Base-by-base conservation (phyloP, 1,139 yeast genomes). In the Diutina catenulata region DNA sequence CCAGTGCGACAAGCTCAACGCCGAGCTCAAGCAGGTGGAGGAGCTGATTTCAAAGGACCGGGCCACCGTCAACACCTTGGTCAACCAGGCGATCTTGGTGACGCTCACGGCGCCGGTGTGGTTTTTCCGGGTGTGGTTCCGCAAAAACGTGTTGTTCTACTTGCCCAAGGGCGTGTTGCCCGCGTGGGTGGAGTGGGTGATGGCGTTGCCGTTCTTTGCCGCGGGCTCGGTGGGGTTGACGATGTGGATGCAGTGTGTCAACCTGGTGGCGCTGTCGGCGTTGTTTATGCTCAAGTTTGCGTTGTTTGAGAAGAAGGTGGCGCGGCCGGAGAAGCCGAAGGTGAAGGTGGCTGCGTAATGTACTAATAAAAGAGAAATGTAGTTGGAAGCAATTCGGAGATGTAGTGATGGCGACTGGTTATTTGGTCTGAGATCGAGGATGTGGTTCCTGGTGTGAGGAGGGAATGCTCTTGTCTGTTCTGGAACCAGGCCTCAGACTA, bases 151-250 rank as follows among this genome's bases (percentile, higher is more conserved):
- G 2, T 68, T 83, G 38, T 71, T 80, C 43, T 76, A 74, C 60
- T 56, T 82, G 14, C 83, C 87, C 0, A 52, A 56, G 4, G 73
- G 75, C 1, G 61, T 70, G 9, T 62, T 82, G 32, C 94, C 94
- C 0, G 51, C 60, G 44, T 55, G 60, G 32, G 48, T 79, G 4
- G 80, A 76, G 47, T 71, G 79, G 71, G 43, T 64, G 11, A 60
- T 78, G 44, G 71, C 81, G 10, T 59, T 80, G 35, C 84, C 88
- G 0, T 72, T 74, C 41, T 69, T 78, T 14, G 70, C 73, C 10
- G 52, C 58, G n/a, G 78, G 78, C 4, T 64, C 70, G 1, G 58
- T 75, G 15, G 77, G 80, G 3, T 58, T 74, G 39, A 60, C 72
- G 5, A 55, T 67, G 8, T 71, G 76, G 76, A 64, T 67, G 62